phyloP scores from a whole-genome alignment of 371 early-diverging fungal genomes.

The Zopfochytrium polystomum region DNA sequence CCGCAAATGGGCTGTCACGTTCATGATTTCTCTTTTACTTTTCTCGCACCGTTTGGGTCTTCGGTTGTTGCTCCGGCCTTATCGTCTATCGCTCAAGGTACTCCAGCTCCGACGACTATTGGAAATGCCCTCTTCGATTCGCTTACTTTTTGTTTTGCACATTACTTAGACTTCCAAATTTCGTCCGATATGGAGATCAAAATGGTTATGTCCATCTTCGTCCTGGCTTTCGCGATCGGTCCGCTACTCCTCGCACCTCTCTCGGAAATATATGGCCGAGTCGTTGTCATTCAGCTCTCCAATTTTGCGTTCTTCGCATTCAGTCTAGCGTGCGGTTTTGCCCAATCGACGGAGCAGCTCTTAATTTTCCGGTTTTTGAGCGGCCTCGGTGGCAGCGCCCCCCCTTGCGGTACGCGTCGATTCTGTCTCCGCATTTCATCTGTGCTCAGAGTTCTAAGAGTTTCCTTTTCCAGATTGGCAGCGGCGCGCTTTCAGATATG shows the following conservation, averaged over 20 bases:
- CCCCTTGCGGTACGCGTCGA: too few relatives aligned
- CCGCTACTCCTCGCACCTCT: constrained; percentile 14
- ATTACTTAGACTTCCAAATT: constrained; percentile 11
- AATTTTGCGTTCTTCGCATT: constrained; percentile 13
- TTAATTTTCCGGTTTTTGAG: constrained; percentile 10
- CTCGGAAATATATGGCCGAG: constrained; percentile 17
- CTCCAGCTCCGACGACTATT: too few relatives aligned
- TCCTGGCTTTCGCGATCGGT: constrained; percentile 17
- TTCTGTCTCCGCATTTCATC: too few relatives aligned
- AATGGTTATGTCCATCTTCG: constrained; percentile 15
- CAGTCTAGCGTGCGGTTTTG: constrained; percentile 9
- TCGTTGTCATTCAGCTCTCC: constrained; percentile 5
- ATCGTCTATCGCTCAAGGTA: constrained; percentile 4
- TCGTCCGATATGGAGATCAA: constrained; percentile 1
- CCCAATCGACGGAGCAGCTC: constrained; percentile 3
- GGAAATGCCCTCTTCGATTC: neutral
- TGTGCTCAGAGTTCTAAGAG: too few relatives aligned
- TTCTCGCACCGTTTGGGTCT: constrained; percentile 12
- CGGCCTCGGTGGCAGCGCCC: constrained; percentile 15
- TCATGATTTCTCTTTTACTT: too few relatives aligned
- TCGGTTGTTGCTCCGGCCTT: constrained; percentile 18
- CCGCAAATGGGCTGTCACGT: too few relatives aligned
- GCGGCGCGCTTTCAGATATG: constrained; percentile 3
- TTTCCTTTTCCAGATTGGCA: too few relatives aligned
- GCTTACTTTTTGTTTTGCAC: too few relatives aligned